Base-by-base conservation (phyloP, 2,329 filamentous ascomycete species). In the Dactylella cylindrospora region DNA sequence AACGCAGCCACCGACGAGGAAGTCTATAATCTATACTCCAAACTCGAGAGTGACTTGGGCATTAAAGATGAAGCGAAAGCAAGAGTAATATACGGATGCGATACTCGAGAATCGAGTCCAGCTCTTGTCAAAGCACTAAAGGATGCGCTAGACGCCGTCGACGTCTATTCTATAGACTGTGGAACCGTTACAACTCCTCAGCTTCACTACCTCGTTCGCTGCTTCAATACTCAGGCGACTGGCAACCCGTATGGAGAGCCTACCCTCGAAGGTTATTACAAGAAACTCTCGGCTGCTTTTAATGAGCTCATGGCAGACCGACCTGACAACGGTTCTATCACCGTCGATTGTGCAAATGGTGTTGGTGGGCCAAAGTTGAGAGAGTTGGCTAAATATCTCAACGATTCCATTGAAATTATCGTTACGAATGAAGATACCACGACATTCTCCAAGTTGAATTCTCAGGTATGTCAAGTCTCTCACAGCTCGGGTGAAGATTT, bases 101-200 rank as follows among this genome's bases (percentile, higher is more conserved):
- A 98, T 73, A 98, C 93, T 61, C 84, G 93, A 66, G 89, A 91
- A 47, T 97, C 91, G 5, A 93, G 93, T 46, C 86, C 88, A 68
- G 84, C 82, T 55, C 84, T 98, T 20, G 86, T 90, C 23, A 78
- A 81, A 31, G 87, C 90, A 60, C 81, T 97, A 43, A 80, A 84
- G 59, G 86, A 88, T 70, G 88, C 88, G 13, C 78, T 97, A 66
- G 83, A 85, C 62, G 88, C 88, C 45, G 85, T 86, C 39, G 80
- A 81, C 52, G 83, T 85, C 50, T 82, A 88, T 62, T 85, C 82
- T 71, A 83, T 83, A 70, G 91, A 97, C 77, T 91, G 84, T 76
- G 93, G 91, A 74, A 84, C 90, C 72, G 79, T 96, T 70, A 97
- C 93, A 9, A 98, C 93, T 2, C 93, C 93, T n/a, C 93, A 97